Evolutionary conservation across 164 flowering plant species (phyloP), one percentile per base, ranked within the genome.

Genomic region (Brasenia schreberi): DNA sequence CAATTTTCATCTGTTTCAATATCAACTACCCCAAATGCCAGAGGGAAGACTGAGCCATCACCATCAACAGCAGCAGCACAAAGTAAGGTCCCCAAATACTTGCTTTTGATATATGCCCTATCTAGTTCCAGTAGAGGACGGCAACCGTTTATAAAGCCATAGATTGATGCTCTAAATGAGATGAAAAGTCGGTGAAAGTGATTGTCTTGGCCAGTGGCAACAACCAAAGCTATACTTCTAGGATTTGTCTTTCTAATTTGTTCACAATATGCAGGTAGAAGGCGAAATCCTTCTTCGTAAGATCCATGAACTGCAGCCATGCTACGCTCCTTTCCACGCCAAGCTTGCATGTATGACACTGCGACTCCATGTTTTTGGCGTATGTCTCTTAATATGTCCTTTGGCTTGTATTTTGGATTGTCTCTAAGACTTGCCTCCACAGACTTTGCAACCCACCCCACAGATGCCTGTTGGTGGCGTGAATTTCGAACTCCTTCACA

Each of bases 311-410:
- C 86, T 43, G 97, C 94, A 74, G 97, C 96, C 98, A 93, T 93
- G 74, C 97, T 90, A 18, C 98, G 89, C 69, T 93, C 98, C 76
- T 90, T 93, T 18, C 98, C 98, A 44, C 98, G 89, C 98, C 98
- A 93, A 56, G 98, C 98, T 79, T 93, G 98, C 98, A 90, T 81
- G 74, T 93, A 93, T 66, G 98, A 87, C 5, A 93, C 97, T 65
- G 92, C 92, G 79, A 93, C 96, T 19, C 98, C 98, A 82, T 93
- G 98, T 76, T 83, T 87, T 59, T 86, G 92, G 27, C 85, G 83
- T 43, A 93, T 93, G 70, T 90, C 97, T 71, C 86, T 89, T 73
- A 90, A 73, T 64, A 93, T 93, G 75, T 93, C 97, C 73, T 89
- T 93, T 5, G 98, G 98, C 73, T 93, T 90, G 74, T 86, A 90